Evolutionary conservation across 2,329 filamentous ascomycete species (phyloP).

Genomic region (Xylaria polymorpha): DNA sequence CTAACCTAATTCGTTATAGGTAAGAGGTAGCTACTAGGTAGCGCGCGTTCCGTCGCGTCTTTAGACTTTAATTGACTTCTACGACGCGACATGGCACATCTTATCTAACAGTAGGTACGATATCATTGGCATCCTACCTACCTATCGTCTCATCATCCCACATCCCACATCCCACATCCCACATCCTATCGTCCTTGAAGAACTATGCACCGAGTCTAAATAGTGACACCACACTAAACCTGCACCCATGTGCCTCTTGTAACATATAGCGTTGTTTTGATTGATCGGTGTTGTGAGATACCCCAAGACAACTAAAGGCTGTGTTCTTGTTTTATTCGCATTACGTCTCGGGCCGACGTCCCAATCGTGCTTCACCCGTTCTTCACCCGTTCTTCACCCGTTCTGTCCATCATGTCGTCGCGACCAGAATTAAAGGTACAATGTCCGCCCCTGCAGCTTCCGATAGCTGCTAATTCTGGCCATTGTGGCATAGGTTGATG

Average conservation of each 20-base stretch:
- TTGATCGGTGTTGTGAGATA: slow-evolving; percentile 9
- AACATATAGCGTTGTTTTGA: background rate
- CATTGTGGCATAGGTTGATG: slow-evolving; percentile 78
- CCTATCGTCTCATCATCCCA: too few species aligned
- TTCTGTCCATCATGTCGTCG: slow-evolving; percentile 58
- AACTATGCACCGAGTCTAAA: background rate
- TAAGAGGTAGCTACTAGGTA: background rate
- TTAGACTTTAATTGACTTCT: slow-evolving; percentile 47
- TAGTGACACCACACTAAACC: background rate
- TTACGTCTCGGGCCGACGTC: background rate
- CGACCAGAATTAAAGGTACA: slow-evolving; percentile 64
- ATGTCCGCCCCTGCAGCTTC: background rate
- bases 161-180: too few species aligned
- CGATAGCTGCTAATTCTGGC: background rate
- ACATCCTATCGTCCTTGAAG: slow-evolving; percentile 3
- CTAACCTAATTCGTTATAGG: background rate
- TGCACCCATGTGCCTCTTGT: background rate
- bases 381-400: slow-evolving; percentile 5
- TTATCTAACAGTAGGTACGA: slow-evolving; percentile 1
- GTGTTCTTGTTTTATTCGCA: slow-evolving; percentile 11
- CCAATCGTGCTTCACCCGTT: slow-evolving; percentile 3
- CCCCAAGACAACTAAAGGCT: background rate
- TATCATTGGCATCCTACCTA: slow-evolving; percentile 1
- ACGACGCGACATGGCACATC: slow-evolving; percentile 40
- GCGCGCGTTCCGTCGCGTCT: slow-evolving; percentile 47